Conservation (phyloP, 495 filamentous ascomycete genomes). For the Aeminium ludgeri region DNA sequence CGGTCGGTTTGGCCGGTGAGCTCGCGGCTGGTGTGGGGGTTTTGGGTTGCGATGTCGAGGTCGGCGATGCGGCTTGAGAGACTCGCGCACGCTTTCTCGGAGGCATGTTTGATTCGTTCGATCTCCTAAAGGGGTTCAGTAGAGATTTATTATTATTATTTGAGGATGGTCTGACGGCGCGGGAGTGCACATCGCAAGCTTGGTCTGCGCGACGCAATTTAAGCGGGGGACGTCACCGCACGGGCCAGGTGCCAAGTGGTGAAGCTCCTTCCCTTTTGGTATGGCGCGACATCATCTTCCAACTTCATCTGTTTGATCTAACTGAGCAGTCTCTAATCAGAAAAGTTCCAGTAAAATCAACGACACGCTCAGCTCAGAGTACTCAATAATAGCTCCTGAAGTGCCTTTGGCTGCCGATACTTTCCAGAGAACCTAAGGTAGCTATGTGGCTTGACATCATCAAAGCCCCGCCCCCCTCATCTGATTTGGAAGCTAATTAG, state of each 20-base stretch:
- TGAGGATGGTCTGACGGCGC: too few relatives aligned
- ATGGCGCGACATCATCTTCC: not conserved
- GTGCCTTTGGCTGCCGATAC: not conserved
- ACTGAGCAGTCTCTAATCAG: not conserved
- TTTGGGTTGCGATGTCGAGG: conserved; percentile 10
- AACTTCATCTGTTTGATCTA: not conserved
- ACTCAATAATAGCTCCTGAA: not conserved
- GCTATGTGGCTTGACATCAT: not conserved
- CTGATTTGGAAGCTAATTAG: too few relatives aligned
- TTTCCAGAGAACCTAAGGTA: not conserved
- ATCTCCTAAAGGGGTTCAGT: too few relatives aligned
- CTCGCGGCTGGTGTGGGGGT: conserved; percentile 4
- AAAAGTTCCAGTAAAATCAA: not conserved
- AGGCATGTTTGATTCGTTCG: conserved; percentile 5
- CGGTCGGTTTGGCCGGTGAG: conserved; percentile 11
- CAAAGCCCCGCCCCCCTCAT: not conserved
- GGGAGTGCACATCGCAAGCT: too few relatives aligned
- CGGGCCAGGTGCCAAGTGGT: too few relatives aligned
- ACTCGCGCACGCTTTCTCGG: conserved; percentile 11
- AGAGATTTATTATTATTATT: too few relatives aligned
- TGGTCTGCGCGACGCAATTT: too few relatives aligned
- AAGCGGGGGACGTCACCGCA: too few relatives aligned
- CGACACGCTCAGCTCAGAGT: conserved; percentile 2
- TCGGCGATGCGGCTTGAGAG: conserved; percentile 11
- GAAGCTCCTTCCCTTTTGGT: too few relatives aligned